A percentile compares a stretch with the other conserved stretches of the same genome.
Evolutionary conservation across 2,329 filamentous ascomycete genomes (phyloP).

Genomic region (Beauveria australis): DNA sequence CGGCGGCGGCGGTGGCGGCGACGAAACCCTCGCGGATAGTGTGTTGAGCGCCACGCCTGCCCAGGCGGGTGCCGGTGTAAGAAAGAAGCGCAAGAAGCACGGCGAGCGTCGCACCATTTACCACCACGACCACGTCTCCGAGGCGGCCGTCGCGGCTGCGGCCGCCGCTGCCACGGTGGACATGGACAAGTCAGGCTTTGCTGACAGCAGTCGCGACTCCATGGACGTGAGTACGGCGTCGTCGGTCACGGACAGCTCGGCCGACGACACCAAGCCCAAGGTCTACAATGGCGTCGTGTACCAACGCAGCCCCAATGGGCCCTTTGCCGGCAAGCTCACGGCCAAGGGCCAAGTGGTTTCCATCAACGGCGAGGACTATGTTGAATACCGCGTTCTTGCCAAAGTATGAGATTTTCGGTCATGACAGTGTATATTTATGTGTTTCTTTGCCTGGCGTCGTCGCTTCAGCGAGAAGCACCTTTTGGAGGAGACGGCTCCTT

Average conservation of each 20-base stretch:
- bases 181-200: background rate
- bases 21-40: background rate
- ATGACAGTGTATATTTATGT: background rate
- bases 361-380: constrained; percentile 59
- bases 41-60: background rate
- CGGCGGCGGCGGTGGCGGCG: background rate
- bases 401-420: constrained; percentile 26
- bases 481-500: background rate
- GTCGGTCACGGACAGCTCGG: constrained; percentile 8
- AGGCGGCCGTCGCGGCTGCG: background rate
- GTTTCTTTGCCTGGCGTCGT: background rate
- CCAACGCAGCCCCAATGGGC: constrained; percentile 51
- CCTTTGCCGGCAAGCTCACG: constrained; percentile 55
- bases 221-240: constrained; percentile 1
- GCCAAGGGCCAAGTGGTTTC: constrained; percentile 53
- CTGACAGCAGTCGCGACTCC: constrained; percentile 4
- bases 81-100: constrained; percentile 7
- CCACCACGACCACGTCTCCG: constrained; percentile 5
- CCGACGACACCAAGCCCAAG: constrained; percentile 42
- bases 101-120: constrained; percentile 7
- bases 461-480: background rate
- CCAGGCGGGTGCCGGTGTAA: background rate
- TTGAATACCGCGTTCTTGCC: constrained; percentile 57
- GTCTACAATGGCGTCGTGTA: constrained; percentile 54
- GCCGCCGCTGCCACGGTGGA: background rate